These are phyloP conservation scores for Nicotiana tabacum DNA, from an alignment of 257 asterid species.

Conservation along the genomic window DNA sequence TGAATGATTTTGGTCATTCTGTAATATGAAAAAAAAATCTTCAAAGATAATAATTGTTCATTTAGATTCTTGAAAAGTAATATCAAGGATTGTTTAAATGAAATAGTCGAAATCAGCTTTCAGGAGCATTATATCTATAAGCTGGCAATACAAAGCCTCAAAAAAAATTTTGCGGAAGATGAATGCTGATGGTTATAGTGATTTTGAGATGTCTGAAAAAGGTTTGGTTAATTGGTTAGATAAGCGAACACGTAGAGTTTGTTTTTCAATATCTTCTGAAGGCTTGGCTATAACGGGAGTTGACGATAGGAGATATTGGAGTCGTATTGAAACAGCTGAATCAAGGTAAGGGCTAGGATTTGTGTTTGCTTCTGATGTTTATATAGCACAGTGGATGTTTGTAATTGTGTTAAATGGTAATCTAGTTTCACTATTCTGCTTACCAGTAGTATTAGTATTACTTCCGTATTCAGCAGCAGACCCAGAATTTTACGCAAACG, in stretches of 20 bases:
- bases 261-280: slow-evolving; percentile 58
- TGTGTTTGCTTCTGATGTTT: no score
- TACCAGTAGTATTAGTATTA: no score
- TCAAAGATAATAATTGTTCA: no score
- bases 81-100: no score
- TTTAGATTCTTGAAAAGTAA: no score
- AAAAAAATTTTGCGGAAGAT: not conserved
- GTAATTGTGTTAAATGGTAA: not conserved
- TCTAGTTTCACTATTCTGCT: no score
- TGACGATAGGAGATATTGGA: slow-evolving; percentile 92
- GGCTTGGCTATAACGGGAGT: slow-evolving; percentile 80
- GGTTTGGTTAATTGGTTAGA: slow-evolving; percentile 55
- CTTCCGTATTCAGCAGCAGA: no score
- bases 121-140: not conserved
- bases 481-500: no score
- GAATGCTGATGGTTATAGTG: not conserved
- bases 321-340: slow-evolving; percentile 72
- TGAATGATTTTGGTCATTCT: no score
- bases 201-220: slow-evolving; percentile 42
- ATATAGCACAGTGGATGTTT: no score
- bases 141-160: not conserved
- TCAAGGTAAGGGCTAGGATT: slow-evolving; percentile 53
- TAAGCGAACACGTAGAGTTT: slow-evolving; percentile 54
- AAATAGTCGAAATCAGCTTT: no score
- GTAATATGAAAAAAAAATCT: no score